A percentile compares a stretch with the other conserved stretches of the same genome.
phyloP scores from a whole-genome alignment of 805 yeast species.

The Nakazawaea wyomingensis region DNA sequence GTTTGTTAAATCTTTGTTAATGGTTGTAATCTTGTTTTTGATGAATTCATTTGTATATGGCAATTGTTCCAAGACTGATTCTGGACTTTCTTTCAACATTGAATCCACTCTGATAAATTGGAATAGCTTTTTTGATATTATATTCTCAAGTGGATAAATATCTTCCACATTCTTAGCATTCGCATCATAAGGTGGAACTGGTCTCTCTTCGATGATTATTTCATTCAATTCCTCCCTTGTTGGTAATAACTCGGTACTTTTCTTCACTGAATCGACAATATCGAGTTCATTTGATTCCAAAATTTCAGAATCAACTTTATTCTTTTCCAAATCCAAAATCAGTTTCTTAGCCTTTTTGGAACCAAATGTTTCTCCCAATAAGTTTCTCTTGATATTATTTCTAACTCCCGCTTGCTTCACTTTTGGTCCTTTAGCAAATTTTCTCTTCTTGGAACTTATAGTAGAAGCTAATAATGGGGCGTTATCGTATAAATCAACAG shows the following conservation, averaged over 20 bases:
- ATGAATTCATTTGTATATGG: slow-evolving; percentile 57
- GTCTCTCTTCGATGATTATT: slow-evolving; percentile 61
- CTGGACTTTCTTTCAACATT: slow-evolving; percentile 50
- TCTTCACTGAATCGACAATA: slow-evolving; percentile 74
- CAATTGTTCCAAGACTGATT: slow-evolving; percentile 48
- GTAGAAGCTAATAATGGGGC: slow-evolving; percentile 57
- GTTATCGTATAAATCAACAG: slow-evolving; percentile 58
- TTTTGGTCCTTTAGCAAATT: slow-evolving; percentile 52
- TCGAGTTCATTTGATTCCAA: slow-evolving; percentile 71
- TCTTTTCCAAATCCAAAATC: slow-evolving; percentile 71
- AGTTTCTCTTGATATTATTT: slow-evolving; percentile 62
- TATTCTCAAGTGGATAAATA: slow-evolving; percentile 66
- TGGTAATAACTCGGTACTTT: slow-evolving; percentile 69
- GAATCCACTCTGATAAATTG: slow-evolving; percentile 57
- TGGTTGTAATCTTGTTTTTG: slow-evolving; percentile 37
- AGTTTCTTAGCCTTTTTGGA: slow-evolving; percentile 95
- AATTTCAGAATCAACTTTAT: slow-evolving; percentile 80
- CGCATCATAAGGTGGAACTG: slow-evolving; percentile 71
- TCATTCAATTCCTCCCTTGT: slow-evolving; percentile 57
- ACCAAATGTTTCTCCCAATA: slow-evolving; percentile 94
- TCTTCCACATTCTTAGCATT: slow-evolving; percentile 83
- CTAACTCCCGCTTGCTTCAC: slow-evolving; percentile 51
- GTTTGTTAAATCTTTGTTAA: slow-evolving; percentile 29
- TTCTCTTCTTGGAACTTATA: slow-evolving; percentile 58
- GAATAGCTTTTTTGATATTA: slow-evolving; percentile 68